Evolutionary conservation across 2,329 filamentous ascomycete genomes (phyloP).

Genomic region (Colletotrichum truncatum): DNA sequence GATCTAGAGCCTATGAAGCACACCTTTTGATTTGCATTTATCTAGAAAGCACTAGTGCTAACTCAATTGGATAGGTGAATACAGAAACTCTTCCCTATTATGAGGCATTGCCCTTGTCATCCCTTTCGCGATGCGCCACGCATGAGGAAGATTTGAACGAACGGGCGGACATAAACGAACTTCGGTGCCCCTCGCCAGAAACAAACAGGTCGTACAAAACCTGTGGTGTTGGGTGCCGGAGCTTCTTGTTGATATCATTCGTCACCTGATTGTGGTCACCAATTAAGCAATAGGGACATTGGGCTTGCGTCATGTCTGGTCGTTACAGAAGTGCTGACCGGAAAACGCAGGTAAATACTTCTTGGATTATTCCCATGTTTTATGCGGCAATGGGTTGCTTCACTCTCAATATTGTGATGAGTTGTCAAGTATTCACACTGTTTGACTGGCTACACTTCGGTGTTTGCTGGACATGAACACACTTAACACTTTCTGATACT

Average conservation of each 20-base stretch:
- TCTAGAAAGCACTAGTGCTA: conserved; percentile 41
- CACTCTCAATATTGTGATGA: conserved; percentile 54
- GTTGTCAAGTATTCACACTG: conserved; percentile 66
- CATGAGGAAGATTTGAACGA: conserved; percentile 75
- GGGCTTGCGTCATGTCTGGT: conserved; percentile 9
- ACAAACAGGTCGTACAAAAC: conserved; percentile 71
- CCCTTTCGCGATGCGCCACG: conserved; percentile 34
- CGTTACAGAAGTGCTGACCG: conserved; percentile 5
- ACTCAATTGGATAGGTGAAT: conserved; percentile 54
- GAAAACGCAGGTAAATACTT: conserved; percentile 38
- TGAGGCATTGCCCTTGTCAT: background rate
- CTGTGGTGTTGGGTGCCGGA: conserved; percentile 60
- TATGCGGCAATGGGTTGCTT: conserved; percentile 5
- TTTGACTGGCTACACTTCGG: conserved; percentile 57
- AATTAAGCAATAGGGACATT: background rate
- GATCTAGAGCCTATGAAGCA: conserved; percentile 52
- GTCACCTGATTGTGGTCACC: conserved; percentile 67
- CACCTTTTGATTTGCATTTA: conserved; percentile 33
- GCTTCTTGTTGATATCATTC: conserved; percentile 71
- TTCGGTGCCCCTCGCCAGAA: conserved; percentile 54
- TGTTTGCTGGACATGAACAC: conserved; percentile 60
- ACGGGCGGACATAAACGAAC: conserved; percentile 75
- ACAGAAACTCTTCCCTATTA: background rate
- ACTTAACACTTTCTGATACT: conserved; percentile 62
- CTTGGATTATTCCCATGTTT: conserved; percentile 2